Base-by-base conservation (phyloP, 2,329 filamentous ascomycete species). In the Achaetomium macrosporum region DNA sequence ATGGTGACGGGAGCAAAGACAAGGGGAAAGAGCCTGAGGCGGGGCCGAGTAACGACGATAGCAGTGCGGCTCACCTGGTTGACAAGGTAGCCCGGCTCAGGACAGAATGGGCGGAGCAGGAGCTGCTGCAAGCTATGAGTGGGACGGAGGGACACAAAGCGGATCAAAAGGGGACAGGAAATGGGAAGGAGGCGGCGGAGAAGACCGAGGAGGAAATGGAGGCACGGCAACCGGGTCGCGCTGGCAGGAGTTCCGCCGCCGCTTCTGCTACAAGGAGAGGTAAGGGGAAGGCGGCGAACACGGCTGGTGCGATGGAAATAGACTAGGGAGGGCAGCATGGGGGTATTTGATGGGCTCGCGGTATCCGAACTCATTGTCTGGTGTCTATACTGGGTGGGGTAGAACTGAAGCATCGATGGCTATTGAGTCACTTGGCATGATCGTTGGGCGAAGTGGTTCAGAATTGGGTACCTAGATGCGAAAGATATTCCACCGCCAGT, bases 51-150 rank as follows among this genome's bases (percentile, higher is more conserved):
- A 47, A 25, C 35, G 39, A 53, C 17, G 60, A 55, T 20, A 53
- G 51, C 29, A 57, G 64, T 5, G 52, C 56, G 15, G 50, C 53
- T 6, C 62, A 66, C 19, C 59, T 76, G 8, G 67, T 70, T 12
- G 68, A 69, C 3, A 60, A 63, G 10, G 73, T 77, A 13, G 63
- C 72, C 1, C 62, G 59, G 36, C 66, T 77, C 41, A 65, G 62
- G 43, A 69, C 70, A 0, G 67, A 65, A 25, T 78, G 75, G 75
- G 68, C 65, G 5, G 73, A 74, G 31, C 66, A 69, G 35, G 67
- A 74, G 55, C 64, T 76, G 41, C 65, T 77, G 50, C 69, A 74
- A 61, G 72, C 74, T 10, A 69, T 77, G 15, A 75, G 72, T 53
- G 73, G 72, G 5, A 40, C 13, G 35, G 42, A 40, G 5, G 15